Percentiles rank a stretch among this genome's conserved stretches.
Conservation (phyloP, 495 filamentous ascomycete genomes). For the Penicillium pulvis region DNA sequence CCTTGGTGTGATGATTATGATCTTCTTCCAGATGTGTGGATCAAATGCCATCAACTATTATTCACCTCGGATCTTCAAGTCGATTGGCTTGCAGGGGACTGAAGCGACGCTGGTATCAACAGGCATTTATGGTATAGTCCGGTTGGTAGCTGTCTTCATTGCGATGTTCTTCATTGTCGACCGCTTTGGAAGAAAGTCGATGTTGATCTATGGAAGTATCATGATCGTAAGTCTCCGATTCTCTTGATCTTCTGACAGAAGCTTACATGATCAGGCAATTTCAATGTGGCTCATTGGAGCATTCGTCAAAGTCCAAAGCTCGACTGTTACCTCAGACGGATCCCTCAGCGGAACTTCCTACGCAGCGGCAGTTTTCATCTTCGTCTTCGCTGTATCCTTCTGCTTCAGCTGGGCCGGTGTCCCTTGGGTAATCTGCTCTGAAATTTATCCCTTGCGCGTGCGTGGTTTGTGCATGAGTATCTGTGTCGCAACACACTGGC, state of each 20-base stretch:
- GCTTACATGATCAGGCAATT: not conserved
- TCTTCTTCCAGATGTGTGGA: slow-evolving; percentile 31
- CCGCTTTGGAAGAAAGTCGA: slow-evolving; percentile 18
- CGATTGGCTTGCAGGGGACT: slow-evolving; percentile 23
- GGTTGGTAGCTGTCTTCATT: slow-evolving; percentile 14
- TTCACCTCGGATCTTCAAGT: slow-evolving; percentile 23
- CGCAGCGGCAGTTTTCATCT: slow-evolving; percentile 62
- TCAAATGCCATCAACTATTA: slow-evolving; percentile 30
- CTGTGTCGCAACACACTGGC: slow-evolving; percentile 25
- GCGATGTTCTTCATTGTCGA: slow-evolving; percentile 25
- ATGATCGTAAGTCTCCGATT: not conserved
- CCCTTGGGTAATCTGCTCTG: slow-evolving; percentile 57
- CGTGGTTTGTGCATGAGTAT: slow-evolving; percentile 52
- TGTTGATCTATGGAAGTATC: slow-evolving; percentile 13
- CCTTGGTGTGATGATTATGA: slow-evolving; percentile 42
- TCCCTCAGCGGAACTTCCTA: slow-evolving; percentile 37
- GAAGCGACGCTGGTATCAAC: slow-evolving; percentile 18
- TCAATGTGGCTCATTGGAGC: slow-evolving; percentile 1
- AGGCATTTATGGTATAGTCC: slow-evolving; percentile 24
- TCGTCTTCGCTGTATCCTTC: slow-evolving; percentile 68
- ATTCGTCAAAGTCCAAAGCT: slow-evolving; percentile 33
- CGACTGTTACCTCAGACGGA: slow-evolving; percentile 35
- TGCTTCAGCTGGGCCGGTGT: slow-evolving; percentile 65
- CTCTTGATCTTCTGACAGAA: not conserved
- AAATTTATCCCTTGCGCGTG: slow-evolving; percentile 42